Percentiles rank a stretch among this genome's conserved stretches.
Evolutionary conservation across 306 rosid genomes (phyloP).

Genomic region (Rosa rugosa): DNA sequence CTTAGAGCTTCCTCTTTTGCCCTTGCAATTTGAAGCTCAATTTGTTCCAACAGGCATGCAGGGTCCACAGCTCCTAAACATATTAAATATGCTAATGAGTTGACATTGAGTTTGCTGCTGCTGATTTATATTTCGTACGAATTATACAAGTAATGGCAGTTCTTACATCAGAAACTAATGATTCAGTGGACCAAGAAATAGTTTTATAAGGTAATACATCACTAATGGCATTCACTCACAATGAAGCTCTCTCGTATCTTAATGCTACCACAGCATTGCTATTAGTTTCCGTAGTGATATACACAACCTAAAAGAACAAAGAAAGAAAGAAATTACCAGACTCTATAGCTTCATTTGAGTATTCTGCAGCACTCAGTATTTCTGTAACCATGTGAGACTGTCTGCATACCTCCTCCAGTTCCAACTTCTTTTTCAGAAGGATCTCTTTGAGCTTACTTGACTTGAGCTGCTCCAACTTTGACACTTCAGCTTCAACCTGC

Average conservation of each 20-base stretch:
- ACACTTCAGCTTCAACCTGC: slow-evolving; percentile 72
- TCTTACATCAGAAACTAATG: not conserved
- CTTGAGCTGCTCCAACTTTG: slow-evolving; percentile 66
- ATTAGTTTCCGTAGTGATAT: not conserved
- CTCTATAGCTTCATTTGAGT: slow-evolving; percentile 41
- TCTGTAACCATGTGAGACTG: slow-evolving; percentile 49
- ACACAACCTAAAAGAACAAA: not conserved
- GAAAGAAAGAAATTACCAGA: slow-evolving; percentile 32
- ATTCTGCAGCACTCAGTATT: slow-evolving; percentile 28
- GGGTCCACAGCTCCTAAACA: slow-evolving; percentile 43
- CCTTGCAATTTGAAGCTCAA: slow-evolving; percentile 53
- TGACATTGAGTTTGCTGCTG: not conserved
- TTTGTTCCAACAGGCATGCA: slow-evolving; percentile 46
- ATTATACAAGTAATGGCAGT: not conserved
- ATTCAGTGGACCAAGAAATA: not conserved
- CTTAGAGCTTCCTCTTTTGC: slow-evolving; percentile 59
- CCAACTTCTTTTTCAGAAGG: slow-evolving; percentile 51
- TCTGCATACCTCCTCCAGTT: slow-evolving; percentile 61
- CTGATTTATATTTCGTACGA: not conserved
- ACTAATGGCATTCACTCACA: not conserved
- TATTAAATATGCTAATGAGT: not conserved
- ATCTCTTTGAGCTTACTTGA: slow-evolving; percentile 67
- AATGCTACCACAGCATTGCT: not conserved
- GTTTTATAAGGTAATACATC: not conserved
- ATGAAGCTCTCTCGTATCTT: not conserved